Conservation (phyloP, 495 filamentous ascomycete species). For the Margaritispora aquatica region DNA sequence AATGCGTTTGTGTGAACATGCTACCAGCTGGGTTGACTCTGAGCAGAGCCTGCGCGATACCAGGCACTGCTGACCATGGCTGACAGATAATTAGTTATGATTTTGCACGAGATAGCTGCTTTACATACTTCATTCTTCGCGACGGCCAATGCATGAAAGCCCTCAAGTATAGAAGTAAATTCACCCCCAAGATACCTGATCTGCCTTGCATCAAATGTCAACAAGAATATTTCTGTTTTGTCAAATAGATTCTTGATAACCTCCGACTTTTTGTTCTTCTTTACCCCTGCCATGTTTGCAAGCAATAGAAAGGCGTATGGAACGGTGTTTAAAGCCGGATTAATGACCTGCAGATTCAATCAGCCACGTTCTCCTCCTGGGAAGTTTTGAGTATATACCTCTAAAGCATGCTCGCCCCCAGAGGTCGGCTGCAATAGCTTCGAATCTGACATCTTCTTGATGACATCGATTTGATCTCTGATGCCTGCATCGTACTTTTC, state of each 20-base stretch:
- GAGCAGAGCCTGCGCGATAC: constrained; percentile 60
- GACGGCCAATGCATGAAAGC: constrained; percentile 35
- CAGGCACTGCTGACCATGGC: constrained; percentile 43
- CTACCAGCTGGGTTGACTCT: constrained; percentile 65
- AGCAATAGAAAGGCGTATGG: constrained; percentile 21
- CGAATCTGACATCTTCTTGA: constrained; percentile 27
- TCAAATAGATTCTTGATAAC: constrained; percentile 35
- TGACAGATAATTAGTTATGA: constrained; percentile 2
- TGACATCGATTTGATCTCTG: constrained; percentile 21
- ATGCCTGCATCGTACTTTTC: constrained; percentile 32
- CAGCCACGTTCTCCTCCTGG: background rate
- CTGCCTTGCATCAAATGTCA: constrained; percentile 51
- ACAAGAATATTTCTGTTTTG: constrained; percentile 41
- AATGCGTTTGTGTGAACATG: constrained; percentile 63
- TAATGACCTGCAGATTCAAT: constrained; percentile 21
- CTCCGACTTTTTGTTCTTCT: constrained; percentile 9
- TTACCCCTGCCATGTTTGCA: constrained; percentile 17
- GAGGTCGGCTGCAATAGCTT: constrained; percentile 26
- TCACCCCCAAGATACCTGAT: constrained; percentile 50
- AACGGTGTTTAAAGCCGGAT: constrained; percentile 24
- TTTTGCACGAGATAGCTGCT: background rate
- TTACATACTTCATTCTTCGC: constrained; percentile 35
- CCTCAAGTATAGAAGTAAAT: constrained; percentile 47
- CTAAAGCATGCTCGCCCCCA: constrained; percentile 31
- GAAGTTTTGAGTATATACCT: constrained; percentile 24